Evolutionary conservation across 345 rosid species (phyloP).

Genomic region (Bruguiera gymnorhiza): DNA sequence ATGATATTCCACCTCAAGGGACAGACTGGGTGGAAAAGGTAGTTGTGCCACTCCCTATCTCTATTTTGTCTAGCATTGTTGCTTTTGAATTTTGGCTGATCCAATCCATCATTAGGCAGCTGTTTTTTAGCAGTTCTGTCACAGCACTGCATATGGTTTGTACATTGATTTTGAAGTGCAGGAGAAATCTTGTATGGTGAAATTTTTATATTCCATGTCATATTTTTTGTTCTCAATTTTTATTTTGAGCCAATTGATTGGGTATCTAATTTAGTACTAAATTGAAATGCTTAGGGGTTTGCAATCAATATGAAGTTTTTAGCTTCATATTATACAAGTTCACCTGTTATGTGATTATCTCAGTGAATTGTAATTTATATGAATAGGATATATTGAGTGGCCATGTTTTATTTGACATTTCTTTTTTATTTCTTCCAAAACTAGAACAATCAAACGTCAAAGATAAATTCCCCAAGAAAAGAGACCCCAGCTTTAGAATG

Average conservation of each 20-base stretch:
- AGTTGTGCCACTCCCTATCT: not conserved
- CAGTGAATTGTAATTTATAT: not conserved
- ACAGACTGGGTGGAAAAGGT: slow-evolving; percentile 38
- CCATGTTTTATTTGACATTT: not conserved
- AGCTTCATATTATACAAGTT: not conserved
- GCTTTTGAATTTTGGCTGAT: slow-evolving; percentile 4
- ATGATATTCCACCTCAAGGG: slow-evolving; percentile 30
- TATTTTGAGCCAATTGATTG: not conserved
- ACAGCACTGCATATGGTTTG: not conserved
- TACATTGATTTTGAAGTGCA: not conserved
- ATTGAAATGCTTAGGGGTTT: not conserved
- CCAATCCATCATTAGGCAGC: not conserved
- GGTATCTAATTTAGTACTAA: not conserved
- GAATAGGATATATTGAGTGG: not conserved
- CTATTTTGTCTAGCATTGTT: not conserved
- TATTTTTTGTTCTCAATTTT: too few species aligned
- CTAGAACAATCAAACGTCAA: slow-evolving; percentile 19
- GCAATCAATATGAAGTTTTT: not conserved
- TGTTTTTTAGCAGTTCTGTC: not conserved
- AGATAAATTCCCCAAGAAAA: slow-evolving; percentile 18
- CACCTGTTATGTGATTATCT: not conserved
- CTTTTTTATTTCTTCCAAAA: slow-evolving; percentile 12
- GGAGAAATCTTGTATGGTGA: not conserved
- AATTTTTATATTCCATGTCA: too few species aligned
- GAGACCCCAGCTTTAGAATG: slow-evolving; percentile 27